These are phyloP conservation scores for Trichoderma koningii DNA, from an alignment of 2,329 filamentous ascomycete genomes.

Conservation along the genomic window DNA sequence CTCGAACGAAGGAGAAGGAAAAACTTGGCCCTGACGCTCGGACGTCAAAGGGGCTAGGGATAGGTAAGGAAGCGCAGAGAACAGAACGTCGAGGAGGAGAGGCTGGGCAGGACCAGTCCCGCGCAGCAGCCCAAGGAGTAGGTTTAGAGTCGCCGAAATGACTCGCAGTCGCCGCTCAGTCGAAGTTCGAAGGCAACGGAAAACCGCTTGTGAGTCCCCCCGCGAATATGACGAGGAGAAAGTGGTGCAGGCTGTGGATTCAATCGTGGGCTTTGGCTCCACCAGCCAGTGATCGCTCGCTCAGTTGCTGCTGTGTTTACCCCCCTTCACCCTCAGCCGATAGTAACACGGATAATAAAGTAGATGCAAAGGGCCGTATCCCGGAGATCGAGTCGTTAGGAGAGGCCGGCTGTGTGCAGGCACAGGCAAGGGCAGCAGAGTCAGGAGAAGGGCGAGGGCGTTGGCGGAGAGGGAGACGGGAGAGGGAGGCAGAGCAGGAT, in stretches of 20 bases:
- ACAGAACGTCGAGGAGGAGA: background rate
- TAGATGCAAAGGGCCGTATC: background rate
- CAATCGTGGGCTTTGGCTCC: background rate
- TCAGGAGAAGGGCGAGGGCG: conserved; percentile 15
- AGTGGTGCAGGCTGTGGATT: conserved; percentile 20
- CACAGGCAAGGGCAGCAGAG: background rate
- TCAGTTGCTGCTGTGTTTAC: background rate
- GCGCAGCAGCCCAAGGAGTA: background rate
- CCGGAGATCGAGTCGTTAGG: background rate
- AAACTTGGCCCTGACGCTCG: background rate
- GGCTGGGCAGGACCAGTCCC: conserved; percentile 20
- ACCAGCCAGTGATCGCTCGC: too few species aligned
- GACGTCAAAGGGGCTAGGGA: conserved; percentile 8
- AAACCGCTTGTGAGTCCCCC: background rate
- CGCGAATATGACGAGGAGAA: conserved; percentile 1
- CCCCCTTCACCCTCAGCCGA: background rate
- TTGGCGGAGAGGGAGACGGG: background rate
- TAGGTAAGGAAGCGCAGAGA: background rate
- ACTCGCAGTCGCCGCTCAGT: background rate
- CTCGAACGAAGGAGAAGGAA: background rate
- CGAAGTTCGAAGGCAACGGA: background rate
- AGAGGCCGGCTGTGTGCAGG: background rate
- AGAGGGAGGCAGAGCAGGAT: conserved; percentile 16
- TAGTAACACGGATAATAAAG: background rate
- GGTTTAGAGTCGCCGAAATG: conserved; percentile 3